Base-by-base conservation (phyloP, 495 filamentous ascomycete genomes). In the Neurospora sublineolata region DNA sequence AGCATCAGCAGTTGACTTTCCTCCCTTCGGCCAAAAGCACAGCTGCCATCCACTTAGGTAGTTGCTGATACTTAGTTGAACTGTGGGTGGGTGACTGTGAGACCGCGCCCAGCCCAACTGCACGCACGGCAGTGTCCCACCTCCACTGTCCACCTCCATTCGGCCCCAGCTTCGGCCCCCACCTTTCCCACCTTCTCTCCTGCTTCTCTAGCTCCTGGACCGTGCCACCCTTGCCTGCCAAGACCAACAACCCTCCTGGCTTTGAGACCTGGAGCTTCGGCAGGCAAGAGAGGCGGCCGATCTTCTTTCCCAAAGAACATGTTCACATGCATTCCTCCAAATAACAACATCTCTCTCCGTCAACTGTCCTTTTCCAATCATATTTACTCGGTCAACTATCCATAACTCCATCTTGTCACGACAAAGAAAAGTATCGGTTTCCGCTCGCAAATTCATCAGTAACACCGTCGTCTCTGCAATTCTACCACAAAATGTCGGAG, bases 401-500 rank as follows among this genome's bases (percentile, higher is more conserved):
- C 3, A 30, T 16, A 64, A 18, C 14, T 1, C 3, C 41, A n/a
- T 18, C 40, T n/a, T 11, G 4, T 1, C 23, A 4, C 46, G 3
- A 1, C 42, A 11, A 0, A 12, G 0, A 12, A 20, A 1, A 23
- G 14, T 27, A 58, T 27, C 5, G 46, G 11, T 27, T 58, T 11
- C 20, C 11, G 11, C 4, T 11, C 11, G 46, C 20, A 1, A 4
- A 27, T 14, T 58, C 12, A 58, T 27, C 23, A 46, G 3, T 33
- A 27, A n/a, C 27, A 38, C n/a, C 38, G 27, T 18, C 41, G 1
- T 16, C 46, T 1, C 46, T 58, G 30, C 20, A 27, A 11, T 37
- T 37, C 3, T 39, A 36, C 18, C 30, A 76, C 33, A 75, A 27
- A 71, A 83, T 83, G 81, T 80, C 80, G 10, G 82, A 82, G 69